These are phyloP conservation scores for Epithemia pelagica DNA, from an alignment of 108 stramenopile genomes.

Conservation along the genomic window DNA sequence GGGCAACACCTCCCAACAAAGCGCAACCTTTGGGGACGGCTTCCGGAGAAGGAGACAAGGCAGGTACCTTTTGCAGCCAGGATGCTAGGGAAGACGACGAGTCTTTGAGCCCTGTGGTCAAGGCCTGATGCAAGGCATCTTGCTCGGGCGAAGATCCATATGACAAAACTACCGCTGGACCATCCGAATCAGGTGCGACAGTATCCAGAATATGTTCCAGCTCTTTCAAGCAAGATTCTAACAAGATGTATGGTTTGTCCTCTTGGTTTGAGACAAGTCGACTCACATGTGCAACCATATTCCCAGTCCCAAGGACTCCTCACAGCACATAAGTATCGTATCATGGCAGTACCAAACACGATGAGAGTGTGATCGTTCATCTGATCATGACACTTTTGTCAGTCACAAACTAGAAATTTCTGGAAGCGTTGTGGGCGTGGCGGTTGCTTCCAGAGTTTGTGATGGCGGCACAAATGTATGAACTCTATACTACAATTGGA, in stretches of 20 bases:
- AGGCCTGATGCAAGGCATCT: conserved; percentile 24
- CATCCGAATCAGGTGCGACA: conserved; percentile 59
- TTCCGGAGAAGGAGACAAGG: conserved; percentile 46
- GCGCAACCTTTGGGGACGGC: conserved; percentile 62
- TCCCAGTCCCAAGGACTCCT: no score
- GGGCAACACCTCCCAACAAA: conserved; percentile 66
- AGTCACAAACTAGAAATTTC: no score
- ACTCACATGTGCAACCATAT: no score
- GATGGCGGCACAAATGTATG: no score
- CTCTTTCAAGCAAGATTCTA: conserved; percentile 47
- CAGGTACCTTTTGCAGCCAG: conserved; percentile 25
- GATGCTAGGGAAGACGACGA: conserved; percentile 10
- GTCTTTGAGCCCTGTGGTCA: conserved; percentile 26
- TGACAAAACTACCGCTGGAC: conserved; percentile 54
- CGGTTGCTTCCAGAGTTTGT: no score
- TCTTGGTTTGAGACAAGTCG: no score
- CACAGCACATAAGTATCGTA: no score
- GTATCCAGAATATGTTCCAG: conserved; percentile 44
- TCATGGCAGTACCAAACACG: no score
- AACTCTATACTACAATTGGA: no score
- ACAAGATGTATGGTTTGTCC: conserved; percentile 39
- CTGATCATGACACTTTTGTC: no score
- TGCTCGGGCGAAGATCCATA: conserved; percentile 58
- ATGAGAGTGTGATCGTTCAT: no score
- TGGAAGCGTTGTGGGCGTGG: no score